A percentile compares a stretch with the other conserved stretches of the same genome.
Conservation (phyloP, 345 rosid genomes). For the Ailanthus altissimus region DNA sequence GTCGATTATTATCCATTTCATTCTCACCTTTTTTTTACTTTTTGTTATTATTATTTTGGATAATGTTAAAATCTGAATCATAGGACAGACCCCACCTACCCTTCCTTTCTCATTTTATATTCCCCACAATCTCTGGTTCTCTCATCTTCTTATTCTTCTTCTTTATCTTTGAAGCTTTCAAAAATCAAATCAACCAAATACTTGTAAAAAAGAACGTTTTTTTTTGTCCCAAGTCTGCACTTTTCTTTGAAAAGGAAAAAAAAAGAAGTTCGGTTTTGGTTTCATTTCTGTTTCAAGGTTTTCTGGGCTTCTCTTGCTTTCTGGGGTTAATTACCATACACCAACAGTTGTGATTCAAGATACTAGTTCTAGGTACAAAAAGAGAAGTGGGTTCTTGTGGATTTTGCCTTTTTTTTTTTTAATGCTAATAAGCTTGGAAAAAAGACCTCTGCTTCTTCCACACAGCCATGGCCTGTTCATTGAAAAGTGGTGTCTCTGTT, state of each 20-base stretch:
- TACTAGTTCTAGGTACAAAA: neutral
- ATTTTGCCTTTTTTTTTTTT: constrained; percentile 8
- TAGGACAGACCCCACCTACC: constrained; percentile 7
- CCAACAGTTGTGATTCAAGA: neutral
- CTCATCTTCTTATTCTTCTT: constrained; percentile 2
- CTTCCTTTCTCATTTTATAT: neutral
- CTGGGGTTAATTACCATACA: neutral
- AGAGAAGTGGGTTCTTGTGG: constrained; percentile 1
- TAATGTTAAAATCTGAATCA: constrained; percentile 27
- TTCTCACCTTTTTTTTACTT: neutral
- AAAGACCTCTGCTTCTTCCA: neutral
- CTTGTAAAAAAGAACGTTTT: neutral
- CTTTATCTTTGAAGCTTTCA: neutral
- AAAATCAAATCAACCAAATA: neutral
- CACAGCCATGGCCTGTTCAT: constrained; percentile 38
- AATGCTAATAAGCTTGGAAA: neutral
- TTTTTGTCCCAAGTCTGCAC: constrained; percentile 10
- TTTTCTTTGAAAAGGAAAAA: constrained; percentile 18
- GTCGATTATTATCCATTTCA: neutral
- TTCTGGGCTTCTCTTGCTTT: neutral
- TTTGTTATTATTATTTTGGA: constrained; percentile 8
- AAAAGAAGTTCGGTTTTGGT: too few species aligned
- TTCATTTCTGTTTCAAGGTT: neutral
- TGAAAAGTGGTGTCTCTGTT: constrained; percentile 20
- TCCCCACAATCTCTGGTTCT: neutral